Evolutionary conservation across 2,329 filamentous ascomycete genomes (phyloP).

Genomic region (Acrocalymma vagum): DNA sequence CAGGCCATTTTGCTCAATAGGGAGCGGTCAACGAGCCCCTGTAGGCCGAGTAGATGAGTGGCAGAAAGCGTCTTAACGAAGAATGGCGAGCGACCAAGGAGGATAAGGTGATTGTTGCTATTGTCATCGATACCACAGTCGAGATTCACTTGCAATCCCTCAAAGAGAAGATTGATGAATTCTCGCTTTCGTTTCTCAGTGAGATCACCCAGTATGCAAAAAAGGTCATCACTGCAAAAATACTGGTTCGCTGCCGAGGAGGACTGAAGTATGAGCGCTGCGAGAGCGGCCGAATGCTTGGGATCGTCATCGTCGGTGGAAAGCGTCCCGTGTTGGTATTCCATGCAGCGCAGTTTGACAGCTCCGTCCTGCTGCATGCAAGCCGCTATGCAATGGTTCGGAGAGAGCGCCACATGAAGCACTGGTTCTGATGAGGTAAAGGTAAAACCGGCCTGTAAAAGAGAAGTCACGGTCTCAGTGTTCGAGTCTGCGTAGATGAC

Average conservation of each 20-base stretch:
- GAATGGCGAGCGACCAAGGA: slow-evolving; percentile 65
- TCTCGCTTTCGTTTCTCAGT: slow-evolving; percentile 35
- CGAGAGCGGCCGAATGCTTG: slow-evolving; percentile 48
- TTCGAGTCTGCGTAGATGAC: slow-evolving; percentile 72
- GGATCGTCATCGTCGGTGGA: slow-evolving; percentile 37
- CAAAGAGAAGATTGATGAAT: slow-evolving; percentile 73
- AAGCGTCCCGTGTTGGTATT: slow-evolving; percentile 48
- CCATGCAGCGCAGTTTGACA: slow-evolving; percentile 52
- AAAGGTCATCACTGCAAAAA: slow-evolving; percentile 58
- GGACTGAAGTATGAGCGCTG: slow-evolving; percentile 52
- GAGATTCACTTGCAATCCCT: slow-evolving; percentile 61
- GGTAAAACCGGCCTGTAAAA: slow-evolving; percentile 80
- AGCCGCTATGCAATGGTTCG: slow-evolving; percentile 57
- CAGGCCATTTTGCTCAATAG: slow-evolving; percentile 79
- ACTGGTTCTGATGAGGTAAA: slow-evolving; percentile 71
- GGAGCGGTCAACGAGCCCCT: slow-evolving; percentile 53
- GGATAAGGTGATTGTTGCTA: slow-evolving; percentile 56
- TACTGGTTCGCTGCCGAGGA: slow-evolving; percentile 54
- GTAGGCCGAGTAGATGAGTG: slow-evolving; percentile 75
- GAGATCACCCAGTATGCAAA: slow-evolving; percentile 48
- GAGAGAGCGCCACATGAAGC: slow-evolving; percentile 56
- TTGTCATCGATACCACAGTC: slow-evolving; percentile 82
- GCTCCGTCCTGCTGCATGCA: slow-evolving; percentile 54
- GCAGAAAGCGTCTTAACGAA: slow-evolving; percentile 81
- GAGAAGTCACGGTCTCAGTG: slow-evolving; percentile 70